Base-by-base conservation (phyloP, 305 asterid species). In the Rubia tinctorum region DNA sequence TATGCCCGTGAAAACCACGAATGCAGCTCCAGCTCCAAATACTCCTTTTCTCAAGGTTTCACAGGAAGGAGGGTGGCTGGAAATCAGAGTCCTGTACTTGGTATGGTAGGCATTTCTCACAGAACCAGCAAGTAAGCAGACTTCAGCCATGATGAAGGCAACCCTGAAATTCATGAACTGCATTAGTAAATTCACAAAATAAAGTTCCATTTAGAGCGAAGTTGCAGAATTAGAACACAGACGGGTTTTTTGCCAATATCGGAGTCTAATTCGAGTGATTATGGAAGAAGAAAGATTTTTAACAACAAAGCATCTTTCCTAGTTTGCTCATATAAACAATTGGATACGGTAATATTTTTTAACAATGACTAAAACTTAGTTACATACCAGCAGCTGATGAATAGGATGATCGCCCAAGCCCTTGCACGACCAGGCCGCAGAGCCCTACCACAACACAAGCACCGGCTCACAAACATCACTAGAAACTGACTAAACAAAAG, bases 21-120 rank as follows among this genome's bases (percentile, higher is more conserved):
- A 89, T 15, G 97, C 98, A 43, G 98, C 97, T 22, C 88, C 96
- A 6, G 95, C 96, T 27, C 93, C 98, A 68, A 93, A 91, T 51
- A 91, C 88, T 68, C 98, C 98, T 86, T 83, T 88, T 14, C 98
- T 83, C 86, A 93, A 80, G 15, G 82, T 86, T 85, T 88, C 97
- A 59, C 98, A 93, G 6, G 96, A 84, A 15, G 87, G 96, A 65
- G 95, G 91, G 14, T 85, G 22, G 2, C 77, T 75, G 0, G 87
- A 66, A 43, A 89, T 7, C 73, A 70, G 59, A 25, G 93, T 80
- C 72, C 89, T 78, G 81, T 93, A 89, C 79, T 86, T 89, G 22
- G 96, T 93, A 45, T 89, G 98, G 77, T 89, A 87, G 0, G 96
- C 96, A 71, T 89, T 91, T 73, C 87, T 81, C 63, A 88, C 95